These are phyloP conservation scores for Bidens hawaiensis DNA, from an alignment of 140 eudicot species.

Conservation along the genomic window DNA sequence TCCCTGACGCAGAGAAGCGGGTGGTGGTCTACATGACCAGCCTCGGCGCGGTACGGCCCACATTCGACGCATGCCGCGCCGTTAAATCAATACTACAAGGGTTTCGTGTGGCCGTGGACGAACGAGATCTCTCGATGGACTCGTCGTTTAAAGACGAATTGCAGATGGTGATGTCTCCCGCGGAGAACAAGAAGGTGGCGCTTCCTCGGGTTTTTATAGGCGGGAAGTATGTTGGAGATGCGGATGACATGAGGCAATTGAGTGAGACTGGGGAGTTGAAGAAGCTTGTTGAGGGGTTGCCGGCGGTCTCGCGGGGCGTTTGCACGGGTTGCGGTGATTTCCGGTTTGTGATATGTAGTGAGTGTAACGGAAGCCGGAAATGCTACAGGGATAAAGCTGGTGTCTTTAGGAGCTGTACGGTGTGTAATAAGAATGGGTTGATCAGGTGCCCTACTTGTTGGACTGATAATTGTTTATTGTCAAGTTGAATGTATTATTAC, in stretches of 20 bases:
- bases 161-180: slow-evolving; percentile 26
- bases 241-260: slow-evolving; percentile 48
- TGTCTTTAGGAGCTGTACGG: slow-evolving; percentile 53
- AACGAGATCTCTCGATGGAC: slow-evolving; percentile 66
- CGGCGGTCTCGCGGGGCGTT: slow-evolving; percentile 30
- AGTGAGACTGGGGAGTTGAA: slow-evolving; percentile 63
- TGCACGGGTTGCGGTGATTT: slow-evolving; percentile 59
- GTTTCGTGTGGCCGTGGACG: slow-evolving; percentile 54
- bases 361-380: slow-evolving; percentile 70
- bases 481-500: not conserved
- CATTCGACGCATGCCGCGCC: slow-evolving; percentile 60
- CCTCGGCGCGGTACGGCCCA: slow-evolving; percentile 52
- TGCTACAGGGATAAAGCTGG: slow-evolving; percentile 40
- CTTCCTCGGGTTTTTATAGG: slow-evolving; percentile 59
- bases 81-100: slow-evolving; percentile 45
- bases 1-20: slow-evolving; percentile 34
- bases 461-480: not conserved
- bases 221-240: slow-evolving; percentile 62
- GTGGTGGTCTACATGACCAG: slow-evolving; percentile 58
- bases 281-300: slow-evolving; percentile 38
- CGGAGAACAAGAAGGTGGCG: not conserved
- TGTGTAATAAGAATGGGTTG: slow-evolving; percentile 74
- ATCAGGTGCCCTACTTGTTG: slow-evolving; percentile 68
- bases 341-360: slow-evolving; percentile 50
- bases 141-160: slow-evolving; percentile 39